Base-by-base conservation (phyloP, 495 filamentous ascomycete species). In the Clohesyomyces aquaticus region DNA sequence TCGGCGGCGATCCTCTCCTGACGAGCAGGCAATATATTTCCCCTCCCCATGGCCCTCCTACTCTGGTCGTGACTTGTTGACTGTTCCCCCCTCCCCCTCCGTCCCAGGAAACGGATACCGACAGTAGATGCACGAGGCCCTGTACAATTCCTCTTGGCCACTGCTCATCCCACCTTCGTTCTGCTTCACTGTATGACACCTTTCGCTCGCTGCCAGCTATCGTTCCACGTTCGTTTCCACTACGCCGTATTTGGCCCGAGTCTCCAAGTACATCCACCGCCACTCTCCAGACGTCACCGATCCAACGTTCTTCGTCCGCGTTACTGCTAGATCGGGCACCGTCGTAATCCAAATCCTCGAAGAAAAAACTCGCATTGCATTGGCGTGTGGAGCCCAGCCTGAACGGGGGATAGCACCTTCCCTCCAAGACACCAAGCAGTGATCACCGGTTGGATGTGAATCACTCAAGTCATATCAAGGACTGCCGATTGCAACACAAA, bases 381-480 rank as follows among this genome's bases (percentile, higher is more conserved):
- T 35, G 18, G 27, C 54, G 28, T 19, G 6, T 11, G n/a, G 54
- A 41, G 18, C 22, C 42, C 41, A 25, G 16, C n/a, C n/a, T n/a
- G n/a, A n/a, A n/a, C n/a, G n/a, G n/a, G n/a, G 22, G 28, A 22
- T 55, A 19, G 12, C 38, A 27, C 21, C 42, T 57, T 23, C 53
- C 49, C 41, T 66, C 42, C 49, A 49, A 56, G 63, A 66, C 63
- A 66, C 26, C 57, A 8, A 61, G 56, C 63, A 66, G 57, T 56
- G 56, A 66, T 51, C 25, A 61, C 51, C 41, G 28, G 6, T 55
- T 66, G 56, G 56, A 66, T 56, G 63, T 66, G 63, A 61, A 48
- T 57, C 46, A 26, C 12, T 43, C 22, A 26, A 42, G 6, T 38
- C 56, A 55, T 53, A n/a, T n/a, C n/a, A n/a, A n/a, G n/a, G n/a